Conservation (phyloP, 169 alveolate species). For the Fabrea salina region DNA sequence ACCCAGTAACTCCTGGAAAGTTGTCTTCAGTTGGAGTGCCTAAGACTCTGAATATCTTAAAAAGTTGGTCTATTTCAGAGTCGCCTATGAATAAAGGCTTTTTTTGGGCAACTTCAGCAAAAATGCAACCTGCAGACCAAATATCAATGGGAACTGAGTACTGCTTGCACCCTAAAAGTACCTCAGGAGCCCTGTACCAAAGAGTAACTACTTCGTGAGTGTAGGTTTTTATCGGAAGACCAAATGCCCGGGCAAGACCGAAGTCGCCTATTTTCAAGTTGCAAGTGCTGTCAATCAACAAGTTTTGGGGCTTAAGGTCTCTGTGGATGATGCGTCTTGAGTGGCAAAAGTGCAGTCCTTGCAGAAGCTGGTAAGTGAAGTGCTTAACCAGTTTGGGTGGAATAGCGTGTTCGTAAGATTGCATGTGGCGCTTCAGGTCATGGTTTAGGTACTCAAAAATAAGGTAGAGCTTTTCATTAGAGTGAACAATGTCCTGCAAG, state of each 20-base stretch:
- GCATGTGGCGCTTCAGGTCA: slow-evolving; percentile 96
- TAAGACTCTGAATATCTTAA: slow-evolving; percentile 66
- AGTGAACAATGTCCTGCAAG: slow-evolving; percentile 97
- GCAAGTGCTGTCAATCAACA: slow-evolving; percentile 91
- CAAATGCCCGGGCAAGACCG: slow-evolving; percentile 98
- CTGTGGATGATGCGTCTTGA: slow-evolving; percentile 96
- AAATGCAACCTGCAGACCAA: slow-evolving; percentile 85
- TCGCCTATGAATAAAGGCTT: slow-evolving; percentile 80
- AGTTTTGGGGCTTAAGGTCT: slow-evolving; percentile 99
- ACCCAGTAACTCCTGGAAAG: slow-evolving; percentile 76
- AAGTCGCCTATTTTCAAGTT: slow-evolving; percentile 98
- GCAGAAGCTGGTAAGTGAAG: slow-evolving; percentile 91
- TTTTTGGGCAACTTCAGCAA: slow-evolving; percentile 77
- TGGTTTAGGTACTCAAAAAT: slow-evolving; percentile 98
- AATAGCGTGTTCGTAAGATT: slow-evolving; percentile 86
- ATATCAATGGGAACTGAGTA: slow-evolving; percentile 79
- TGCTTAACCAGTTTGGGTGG: slow-evolving; percentile 72
- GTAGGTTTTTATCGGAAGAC: slow-evolving; percentile 96
- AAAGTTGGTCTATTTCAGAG: slow-evolving; percentile 71
- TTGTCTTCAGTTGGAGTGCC: slow-evolving; percentile 81
- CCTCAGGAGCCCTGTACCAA: slow-evolving; percentile 88
- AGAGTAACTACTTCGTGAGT: slow-evolving; percentile 94
- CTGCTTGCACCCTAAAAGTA: slow-evolving; percentile 67
- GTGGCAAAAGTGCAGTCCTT: slow-evolving; percentile 96
- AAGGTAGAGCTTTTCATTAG: slow-evolving; percentile 94